Evolutionary conservation across 73 alveolate species (phyloP), one percentile per base, ranked within the genome.

Genomic region (Paramecium tetraurelia): DNA sequence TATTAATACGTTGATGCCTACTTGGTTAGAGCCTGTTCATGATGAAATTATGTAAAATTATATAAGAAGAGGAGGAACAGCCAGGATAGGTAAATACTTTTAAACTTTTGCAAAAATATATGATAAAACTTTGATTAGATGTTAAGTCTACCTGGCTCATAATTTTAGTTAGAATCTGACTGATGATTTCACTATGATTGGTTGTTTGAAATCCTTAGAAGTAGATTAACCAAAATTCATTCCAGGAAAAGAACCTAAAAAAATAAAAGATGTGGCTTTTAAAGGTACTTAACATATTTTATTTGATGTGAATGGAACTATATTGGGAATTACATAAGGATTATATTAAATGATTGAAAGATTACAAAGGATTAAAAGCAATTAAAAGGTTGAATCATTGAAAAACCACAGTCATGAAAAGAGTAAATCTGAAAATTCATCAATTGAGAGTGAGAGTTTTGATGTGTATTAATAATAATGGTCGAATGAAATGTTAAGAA

Each of bases 11-110:
- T 38, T 72, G 24, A 72, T 72, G 86, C 86, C 86, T 72, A 40
- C 20, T 36, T 72, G 86, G 86, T 36, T 72, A 21, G 40, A 31
- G 10, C 86, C 86, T 12, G 59, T 72, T 29, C 86, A 72, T 72
- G 86, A 72, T 72, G 86, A 72, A 33, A 72, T 72, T 16, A 72
- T 72, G 86, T 72, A 72, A 72, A 72, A 72, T 72, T 72, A 72
- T 36, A 72, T 72, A 12, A 72, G 86, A 72, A 31, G 86, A 35
- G 86, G 86, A 35, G 33, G 40, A 3, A 72, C 86, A 11, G 59
- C 57, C 3, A 72, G 86, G n/a, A 72, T 72, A 33, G 86, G 86
- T 14, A 72, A 72, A 27, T 72, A 72, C 27, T 72, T 72, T 72
- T 38, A 72, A 72, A 72, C 86, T 3, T 72, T 72, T 72, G 59